Conservation (phyloP, 768 basidiomycete genomes). For the Hemileccinum rubropunctum region DNA sequence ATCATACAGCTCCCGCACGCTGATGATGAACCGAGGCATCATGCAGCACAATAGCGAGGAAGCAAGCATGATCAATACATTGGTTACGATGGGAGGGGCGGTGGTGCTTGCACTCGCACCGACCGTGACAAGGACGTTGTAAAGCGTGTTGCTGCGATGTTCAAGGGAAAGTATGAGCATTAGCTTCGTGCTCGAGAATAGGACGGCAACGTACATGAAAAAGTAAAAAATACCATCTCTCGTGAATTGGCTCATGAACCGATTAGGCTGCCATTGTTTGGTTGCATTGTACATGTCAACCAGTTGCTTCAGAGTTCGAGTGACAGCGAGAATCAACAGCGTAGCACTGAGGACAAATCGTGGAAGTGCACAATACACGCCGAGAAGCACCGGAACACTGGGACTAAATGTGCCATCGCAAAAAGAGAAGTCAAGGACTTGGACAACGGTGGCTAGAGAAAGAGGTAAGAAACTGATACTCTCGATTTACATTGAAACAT, state of each 20-base stretch:
- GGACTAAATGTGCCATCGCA: background rate
- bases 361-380: background rate
- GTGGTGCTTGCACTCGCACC: background rate
- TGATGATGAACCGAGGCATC: conserved; percentile 18
- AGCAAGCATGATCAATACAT: background rate
- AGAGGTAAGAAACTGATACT: too few relatives aligned
- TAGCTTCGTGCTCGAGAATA: background rate
- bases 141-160: background rate
- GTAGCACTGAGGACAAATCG: conserved; percentile 1
- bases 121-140: background rate
- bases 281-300: conserved; percentile 5
- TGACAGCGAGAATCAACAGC: conserved; percentile 5
- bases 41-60: background rate
- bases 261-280: conserved; percentile 5
- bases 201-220: conserved; percentile 5
- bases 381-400: background rate
- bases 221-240: conserved; percentile 14
- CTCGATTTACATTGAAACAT: background rate
- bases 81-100: background rate
- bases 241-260: conserved; percentile 1
- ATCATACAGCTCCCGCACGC: conserved; percentile 7
- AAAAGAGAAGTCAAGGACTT: background rate
- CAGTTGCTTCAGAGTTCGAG: background rate
- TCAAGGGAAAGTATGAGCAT: background rate
- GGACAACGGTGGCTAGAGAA: background rate